These are phyloP conservation scores for Colletotrichum navitas DNA, from an alignment of 2,329 filamentous ascomycete genomes.

Conservation along the genomic window DNA sequence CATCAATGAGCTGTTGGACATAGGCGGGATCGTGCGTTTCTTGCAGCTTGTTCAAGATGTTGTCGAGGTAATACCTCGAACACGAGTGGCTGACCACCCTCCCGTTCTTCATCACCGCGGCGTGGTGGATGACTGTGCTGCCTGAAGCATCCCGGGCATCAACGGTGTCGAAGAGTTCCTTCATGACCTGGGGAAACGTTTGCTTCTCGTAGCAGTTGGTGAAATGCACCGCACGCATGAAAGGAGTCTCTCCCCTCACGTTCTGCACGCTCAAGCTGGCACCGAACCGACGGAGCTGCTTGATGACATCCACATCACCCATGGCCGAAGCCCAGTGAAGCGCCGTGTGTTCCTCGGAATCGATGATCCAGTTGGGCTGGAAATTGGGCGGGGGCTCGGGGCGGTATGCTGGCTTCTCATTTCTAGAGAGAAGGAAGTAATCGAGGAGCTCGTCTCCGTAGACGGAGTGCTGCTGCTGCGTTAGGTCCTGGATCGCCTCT, in stretches of 20 bases:
- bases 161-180: slow-evolving; percentile 85
- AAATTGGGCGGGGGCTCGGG: slow-evolving; percentile 89
- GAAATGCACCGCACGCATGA: slow-evolving; percentile 95
- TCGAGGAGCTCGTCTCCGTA: slow-evolving; percentile 95
- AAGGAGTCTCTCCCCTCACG: slow-evolving; percentile 83
- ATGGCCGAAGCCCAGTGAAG: slow-evolving; percentile 98
- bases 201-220: slow-evolving; percentile 97
- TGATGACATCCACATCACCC: slow-evolving; percentile 94
- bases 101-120: slow-evolving; percentile 87
- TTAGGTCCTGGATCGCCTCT: slow-evolving; percentile 70
- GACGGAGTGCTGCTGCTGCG: slow-evolving; percentile 86
- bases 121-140: slow-evolving; percentile 93
- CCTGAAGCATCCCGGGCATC: slow-evolving; percentile 83
- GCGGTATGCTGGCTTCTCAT: slow-evolving; percentile 77
- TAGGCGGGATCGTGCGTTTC: slow-evolving; percentile 81
- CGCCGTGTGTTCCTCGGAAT: slow-evolving; percentile 91
- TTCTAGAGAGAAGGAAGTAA: slow-evolving; percentile 91
- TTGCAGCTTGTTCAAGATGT: slow-evolving; percentile 86
- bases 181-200: slow-evolving; percentile 87
- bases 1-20: slow-evolving; percentile 83
- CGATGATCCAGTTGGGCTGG: slow-evolving; percentile 91
- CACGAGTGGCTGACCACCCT: slow-evolving; percentile 87
- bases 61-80: slow-evolving; percentile 93
- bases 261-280: slow-evolving; percentile 81
- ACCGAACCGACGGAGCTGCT: slow-evolving; percentile 84